A percentile compares a stretch with the other conserved stretches of the same genome.
phyloP scores from a whole-genome alignment of 495 filamentous ascomycete species.

The Penicillium pulvis region DNA sequence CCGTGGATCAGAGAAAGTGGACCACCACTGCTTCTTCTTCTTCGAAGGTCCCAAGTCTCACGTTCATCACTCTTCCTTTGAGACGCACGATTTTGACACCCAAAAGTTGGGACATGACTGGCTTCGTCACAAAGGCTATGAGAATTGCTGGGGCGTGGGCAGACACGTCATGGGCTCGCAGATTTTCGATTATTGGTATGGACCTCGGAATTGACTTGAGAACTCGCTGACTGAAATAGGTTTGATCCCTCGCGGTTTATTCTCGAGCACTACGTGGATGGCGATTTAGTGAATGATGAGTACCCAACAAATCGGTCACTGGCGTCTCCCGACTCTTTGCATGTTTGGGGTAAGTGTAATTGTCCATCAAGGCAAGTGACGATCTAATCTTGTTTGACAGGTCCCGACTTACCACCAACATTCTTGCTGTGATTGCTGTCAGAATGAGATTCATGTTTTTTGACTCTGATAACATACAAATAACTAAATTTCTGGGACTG shows the following conservation, averaged over 20 bases:
- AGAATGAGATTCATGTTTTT: too few species aligned
- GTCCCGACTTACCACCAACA: too few species aligned
- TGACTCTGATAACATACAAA: too few species aligned
- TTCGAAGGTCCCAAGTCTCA: conserved; percentile 52
- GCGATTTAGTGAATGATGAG: conserved; percentile 14
- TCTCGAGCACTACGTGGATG: conserved; percentile 24
- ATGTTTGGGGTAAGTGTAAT: too few species aligned
- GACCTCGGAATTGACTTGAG: too few species aligned
- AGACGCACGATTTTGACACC: conserved; percentile 71
- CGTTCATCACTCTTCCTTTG: conserved; percentile 69
- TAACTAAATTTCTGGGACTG: too few species aligned
- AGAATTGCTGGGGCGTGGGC: conserved; percentile 69
- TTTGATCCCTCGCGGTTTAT: conserved; percentile 1
- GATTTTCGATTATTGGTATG: conserved; percentile 75
- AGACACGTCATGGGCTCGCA: conserved; percentile 71
- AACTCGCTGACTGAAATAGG: too few species aligned
- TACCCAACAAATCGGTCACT: conserved; percentile 2
- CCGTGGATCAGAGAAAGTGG: conserved; percentile 56
- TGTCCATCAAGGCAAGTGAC: too few species aligned
- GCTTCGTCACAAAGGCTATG: conserved; percentile 61
- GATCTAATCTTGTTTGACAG: too few species aligned
- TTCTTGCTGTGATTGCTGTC: too few species aligned
- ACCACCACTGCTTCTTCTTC: conserved; percentile 72
- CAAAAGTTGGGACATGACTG: conserved; percentile 70
- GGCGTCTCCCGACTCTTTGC: too few species aligned